A percentile compares a stretch with the other conserved stretches of the same genome.
Conservation (phyloP, 176 grass and related monocot genomes). For the Leersia perrieri region DNA sequence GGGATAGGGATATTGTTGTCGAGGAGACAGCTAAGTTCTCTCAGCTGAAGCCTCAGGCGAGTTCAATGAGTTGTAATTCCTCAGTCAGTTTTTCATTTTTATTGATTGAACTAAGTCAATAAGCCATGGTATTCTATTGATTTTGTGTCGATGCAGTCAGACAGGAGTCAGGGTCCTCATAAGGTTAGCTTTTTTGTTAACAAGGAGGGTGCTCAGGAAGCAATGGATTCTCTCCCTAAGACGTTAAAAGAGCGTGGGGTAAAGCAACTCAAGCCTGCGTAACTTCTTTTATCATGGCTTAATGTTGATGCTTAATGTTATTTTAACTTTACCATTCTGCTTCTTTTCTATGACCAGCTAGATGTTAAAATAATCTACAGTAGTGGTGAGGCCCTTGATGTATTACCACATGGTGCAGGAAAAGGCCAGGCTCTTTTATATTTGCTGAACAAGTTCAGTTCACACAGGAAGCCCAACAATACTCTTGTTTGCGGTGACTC, state of each 20-base stretch:
- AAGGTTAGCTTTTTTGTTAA: conserved; percentile 86
- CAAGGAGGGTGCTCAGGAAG: conserved; percentile 62
- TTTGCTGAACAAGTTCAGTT: conserved; percentile 71
- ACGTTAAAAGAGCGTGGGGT: conserved; percentile 54
- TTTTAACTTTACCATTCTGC: not conserved
- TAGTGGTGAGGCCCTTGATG: conserved; percentile 68
- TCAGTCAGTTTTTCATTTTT: conserved; percentile 4
- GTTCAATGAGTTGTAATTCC: conserved; percentile 10
- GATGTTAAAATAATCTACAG: conserved; percentile 96
- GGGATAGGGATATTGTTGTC: conserved; percentile 75
- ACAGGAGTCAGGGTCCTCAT: conserved; percentile 74
- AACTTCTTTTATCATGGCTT: not conserved
- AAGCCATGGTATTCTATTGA: not conserved
- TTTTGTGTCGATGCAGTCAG: conserved; percentile 48
- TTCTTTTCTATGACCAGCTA: conserved; percentile 49
- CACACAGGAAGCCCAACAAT: conserved; percentile 54
- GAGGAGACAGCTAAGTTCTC: conserved; percentile 69
- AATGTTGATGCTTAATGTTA: not conserved
- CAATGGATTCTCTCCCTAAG: conserved; percentile 60
- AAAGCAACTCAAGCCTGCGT: not conserved
- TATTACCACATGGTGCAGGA: conserved; percentile 72
- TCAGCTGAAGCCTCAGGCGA: conserved; percentile 74
- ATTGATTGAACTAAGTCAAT: not conserved
- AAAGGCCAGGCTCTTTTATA: conserved; percentile 92
- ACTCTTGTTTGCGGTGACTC: conserved; percentile 94